Percentiles rank a stretch among this genome's conserved stretches.
Evolutionary conservation across 192 early-diverging fungal genomes (phyloP).

Genomic region (Coemansia sp.): DNA sequence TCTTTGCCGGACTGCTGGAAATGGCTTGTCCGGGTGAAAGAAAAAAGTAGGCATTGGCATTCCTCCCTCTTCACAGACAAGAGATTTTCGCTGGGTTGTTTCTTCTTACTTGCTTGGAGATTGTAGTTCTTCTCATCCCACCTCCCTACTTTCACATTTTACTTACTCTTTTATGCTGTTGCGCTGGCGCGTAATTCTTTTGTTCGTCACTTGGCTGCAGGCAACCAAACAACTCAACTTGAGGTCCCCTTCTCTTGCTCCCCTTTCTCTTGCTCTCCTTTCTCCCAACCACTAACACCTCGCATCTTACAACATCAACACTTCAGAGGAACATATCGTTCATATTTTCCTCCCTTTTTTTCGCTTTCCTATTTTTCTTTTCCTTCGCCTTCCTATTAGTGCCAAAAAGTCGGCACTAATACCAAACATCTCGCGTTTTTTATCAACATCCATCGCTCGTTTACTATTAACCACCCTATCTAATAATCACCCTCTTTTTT

Average conservation of each 20-base stretch:
- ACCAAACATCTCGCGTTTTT: background rate
- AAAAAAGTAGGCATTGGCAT: background rate
- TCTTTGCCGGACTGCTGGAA: background rate
- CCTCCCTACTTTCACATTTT: background rate
- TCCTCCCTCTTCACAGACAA: background rate
- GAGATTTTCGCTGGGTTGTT: background rate
- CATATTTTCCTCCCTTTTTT: background rate
- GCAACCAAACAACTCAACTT: background rate
- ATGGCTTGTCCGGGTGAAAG: background rate
- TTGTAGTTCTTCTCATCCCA: background rate
- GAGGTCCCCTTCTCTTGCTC: background rate
- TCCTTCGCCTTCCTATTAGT: background rate
- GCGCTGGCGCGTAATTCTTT: constrained; percentile 7
- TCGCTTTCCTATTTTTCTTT: background rate
- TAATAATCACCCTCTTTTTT: background rate
- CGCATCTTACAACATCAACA: background rate
- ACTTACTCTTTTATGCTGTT: constrained; percentile 2
- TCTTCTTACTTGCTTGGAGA: background rate
- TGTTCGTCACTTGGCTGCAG: background rate
- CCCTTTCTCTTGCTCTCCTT: background rate
- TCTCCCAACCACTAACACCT: background rate
- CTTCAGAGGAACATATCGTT: background rate
- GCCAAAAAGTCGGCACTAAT: background rate
- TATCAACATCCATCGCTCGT: background rate
- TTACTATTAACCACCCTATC: background rate